Percentiles rank a stretch among this genome's conserved stretches.
phyloP scores from a whole-genome alignment of 306 rosid species.

The Prosopis cineraria region DNA sequence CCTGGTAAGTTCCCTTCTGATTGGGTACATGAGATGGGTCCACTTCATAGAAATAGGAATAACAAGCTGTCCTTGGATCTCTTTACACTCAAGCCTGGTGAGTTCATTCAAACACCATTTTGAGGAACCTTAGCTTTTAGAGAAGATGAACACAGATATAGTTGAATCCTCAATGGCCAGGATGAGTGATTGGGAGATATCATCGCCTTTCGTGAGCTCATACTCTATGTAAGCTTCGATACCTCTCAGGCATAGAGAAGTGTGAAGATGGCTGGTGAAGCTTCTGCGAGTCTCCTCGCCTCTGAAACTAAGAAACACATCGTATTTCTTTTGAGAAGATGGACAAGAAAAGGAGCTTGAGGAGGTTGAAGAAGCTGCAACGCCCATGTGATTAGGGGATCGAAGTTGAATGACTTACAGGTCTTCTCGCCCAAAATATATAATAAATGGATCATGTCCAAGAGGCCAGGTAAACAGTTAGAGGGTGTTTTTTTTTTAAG shows the following conservation, averaged over 20 bases:
- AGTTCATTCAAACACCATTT: constrained; percentile 16
- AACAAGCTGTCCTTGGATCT: neutral
- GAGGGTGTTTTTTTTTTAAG: too few relatives aligned
- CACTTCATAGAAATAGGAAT: constrained; percentile 6
- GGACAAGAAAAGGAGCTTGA: too few relatives aligned
- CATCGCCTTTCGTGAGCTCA: neutral
- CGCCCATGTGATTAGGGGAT: too few relatives aligned
- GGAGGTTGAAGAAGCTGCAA: neutral
- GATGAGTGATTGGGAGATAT: neutral
- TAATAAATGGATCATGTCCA: too few relatives aligned
- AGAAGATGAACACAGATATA: neutral
- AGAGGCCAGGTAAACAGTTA: too few relatives aligned
- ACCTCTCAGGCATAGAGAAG: neutral
- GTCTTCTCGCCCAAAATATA: too few relatives aligned
- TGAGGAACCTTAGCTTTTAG: neutral
- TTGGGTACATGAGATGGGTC: constrained; percentile 5
- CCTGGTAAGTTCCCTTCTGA: neutral
- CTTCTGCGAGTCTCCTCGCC: constrained; percentile 10
- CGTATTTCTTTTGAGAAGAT: neutral
- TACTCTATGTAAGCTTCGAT: neutral
- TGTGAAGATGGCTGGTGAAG: constrained; percentile 2
- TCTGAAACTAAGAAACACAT: constrained; percentile 6
- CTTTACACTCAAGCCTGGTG: neutral
- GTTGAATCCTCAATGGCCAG: neutral
- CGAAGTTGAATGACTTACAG: too few relatives aligned